phyloP scores from a whole-genome alignment of 139 green algal genomes.

The Chlorella sp. region DNA sequence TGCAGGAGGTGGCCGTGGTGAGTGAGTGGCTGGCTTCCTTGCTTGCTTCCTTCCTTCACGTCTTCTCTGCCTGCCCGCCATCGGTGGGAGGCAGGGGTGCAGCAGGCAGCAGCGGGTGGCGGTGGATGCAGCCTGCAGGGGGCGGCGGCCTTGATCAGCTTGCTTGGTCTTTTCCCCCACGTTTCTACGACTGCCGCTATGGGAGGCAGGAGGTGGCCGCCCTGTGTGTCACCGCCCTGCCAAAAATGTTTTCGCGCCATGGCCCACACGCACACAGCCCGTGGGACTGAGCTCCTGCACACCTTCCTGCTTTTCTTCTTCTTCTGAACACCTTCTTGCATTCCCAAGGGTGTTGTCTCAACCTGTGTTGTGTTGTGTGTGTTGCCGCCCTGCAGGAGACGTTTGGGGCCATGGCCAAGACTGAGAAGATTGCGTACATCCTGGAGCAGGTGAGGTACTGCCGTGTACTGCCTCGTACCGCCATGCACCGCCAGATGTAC shows the following conservation, averaged over 20 bases:
- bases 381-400: slow-evolving; percentile 76
- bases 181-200: too few relatives aligned
- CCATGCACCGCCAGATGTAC: too few relatives aligned
- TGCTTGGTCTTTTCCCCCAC: too few relatives aligned
- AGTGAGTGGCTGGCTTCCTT: background rate
- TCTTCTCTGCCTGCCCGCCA: too few relatives aligned
- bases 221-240: too few relatives aligned
- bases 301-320: background rate
- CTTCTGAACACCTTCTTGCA: too few relatives aligned
- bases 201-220: too few relatives aligned
- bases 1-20: slow-evolving; percentile 97
- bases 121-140: background rate
- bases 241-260: background rate
- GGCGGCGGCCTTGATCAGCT: too few relatives aligned
- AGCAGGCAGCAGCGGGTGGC: background rate
- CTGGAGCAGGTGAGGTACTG: slow-evolving; percentile 83
- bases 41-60: background rate
- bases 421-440: slow-evolving; percentile 99
- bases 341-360: too few relatives aligned
- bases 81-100: background rate
- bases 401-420: slow-evolving; percentile 98
- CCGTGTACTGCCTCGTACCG: too few relatives aligned
- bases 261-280: background rate
- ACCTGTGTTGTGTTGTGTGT: too few relatives aligned
- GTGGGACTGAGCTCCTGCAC: too few relatives aligned